Conservation (phyloP, 1,284 basidiomycete genomes). For the Psilocybe mexicana region DNA sequence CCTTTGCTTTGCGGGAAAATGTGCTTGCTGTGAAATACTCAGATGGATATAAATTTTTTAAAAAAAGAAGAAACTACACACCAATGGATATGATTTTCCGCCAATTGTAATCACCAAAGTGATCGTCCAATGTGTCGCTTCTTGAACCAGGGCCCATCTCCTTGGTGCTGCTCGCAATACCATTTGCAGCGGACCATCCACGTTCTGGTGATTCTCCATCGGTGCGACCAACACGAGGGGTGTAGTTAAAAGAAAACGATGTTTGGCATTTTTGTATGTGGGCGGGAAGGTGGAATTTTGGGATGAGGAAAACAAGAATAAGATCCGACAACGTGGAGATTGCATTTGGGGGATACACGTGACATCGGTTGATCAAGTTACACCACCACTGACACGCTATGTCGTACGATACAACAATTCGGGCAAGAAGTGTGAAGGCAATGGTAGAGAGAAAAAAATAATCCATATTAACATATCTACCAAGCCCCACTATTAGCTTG, state of each 20-base stretch:
- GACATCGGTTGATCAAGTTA: slow-evolving; percentile 13
- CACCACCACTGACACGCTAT: slow-evolving; percentile 25
- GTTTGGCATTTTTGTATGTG: slow-evolving; percentile 25
- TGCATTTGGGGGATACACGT: not conserved
- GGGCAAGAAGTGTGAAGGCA: not conserved
- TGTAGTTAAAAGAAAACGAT: slow-evolving; percentile 27
- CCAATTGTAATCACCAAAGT: slow-evolving; percentile 31
- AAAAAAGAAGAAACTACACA: not conserved
- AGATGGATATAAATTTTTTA: not conserved
- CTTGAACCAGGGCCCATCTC: slow-evolving; percentile 34
- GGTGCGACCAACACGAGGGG: slow-evolving; percentile 24
- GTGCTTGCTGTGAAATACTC: slow-evolving; percentile 1
- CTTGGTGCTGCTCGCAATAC: slow-evolving; percentile 26
- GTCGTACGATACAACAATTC: slow-evolving; percentile 24
- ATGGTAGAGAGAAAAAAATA: slow-evolving; percentile 22
- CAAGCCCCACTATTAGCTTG: not conserved
- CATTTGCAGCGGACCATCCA: slow-evolving; percentile 29
- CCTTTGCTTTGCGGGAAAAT: slow-evolving; percentile 9
- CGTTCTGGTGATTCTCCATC: slow-evolving; percentile 28
- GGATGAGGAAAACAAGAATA: slow-evolving; percentile 17
- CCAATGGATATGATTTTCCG: slow-evolving; percentile 18
- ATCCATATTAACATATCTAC: slow-evolving; percentile 25
- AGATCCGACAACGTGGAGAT: not conserved
- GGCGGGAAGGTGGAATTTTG: slow-evolving; percentile 33
- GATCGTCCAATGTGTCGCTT: slow-evolving; percentile 31